Evolutionary conservation across 139 green algal genomes (phyloP).

Genomic region (Auxenochlorella protothecoides): DNA sequence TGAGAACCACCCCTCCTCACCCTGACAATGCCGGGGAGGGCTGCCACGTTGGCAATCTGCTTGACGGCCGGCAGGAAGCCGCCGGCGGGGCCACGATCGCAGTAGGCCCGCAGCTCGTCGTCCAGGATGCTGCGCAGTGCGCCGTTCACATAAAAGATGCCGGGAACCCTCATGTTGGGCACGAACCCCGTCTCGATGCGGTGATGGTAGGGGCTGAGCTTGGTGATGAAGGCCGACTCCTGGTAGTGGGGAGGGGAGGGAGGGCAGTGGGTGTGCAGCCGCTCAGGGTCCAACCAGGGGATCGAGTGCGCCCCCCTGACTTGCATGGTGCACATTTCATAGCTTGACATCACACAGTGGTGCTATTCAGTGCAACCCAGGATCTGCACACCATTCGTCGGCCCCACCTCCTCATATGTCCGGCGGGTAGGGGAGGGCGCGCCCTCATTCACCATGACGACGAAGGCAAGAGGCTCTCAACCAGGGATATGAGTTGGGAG

Average conservation of each 20-base stretch:
- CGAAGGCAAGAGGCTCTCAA: too few relatives aligned
- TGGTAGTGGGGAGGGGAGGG: conserved; percentile 1
- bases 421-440: too few relatives aligned
- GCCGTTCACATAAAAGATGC: conserved; percentile 77
- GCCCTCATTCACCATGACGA: too few relatives aligned
- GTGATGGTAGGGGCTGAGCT: conserved; percentile 56
- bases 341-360: too few relatives aligned
- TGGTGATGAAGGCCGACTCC: conserved; percentile 30
- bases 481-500: too few relatives aligned
- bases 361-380: too few relatives aligned
- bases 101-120: conserved; percentile 59
- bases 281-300: too few relatives aligned
- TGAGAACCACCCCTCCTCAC: conserved; percentile 5
- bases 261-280: background rate
- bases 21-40: conserved; percentile 74
- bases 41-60: conserved; percentile 84
- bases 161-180: conserved; percentile 68
- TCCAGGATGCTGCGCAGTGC: conserved; percentile 56
- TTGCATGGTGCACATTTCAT: too few relatives aligned
- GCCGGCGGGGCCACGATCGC: conserved; percentile 30
- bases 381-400: too few relatives aligned
- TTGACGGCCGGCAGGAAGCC: conserved; percentile 83
- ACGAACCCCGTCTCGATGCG: conserved; percentile 77
- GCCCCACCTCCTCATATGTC: too few relatives aligned
- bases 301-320: too few relatives aligned